Evolutionary conservation across 768 basidiomycete genomes (phyloP).

Genomic region (Macrolepiota albuminosa): DNA sequence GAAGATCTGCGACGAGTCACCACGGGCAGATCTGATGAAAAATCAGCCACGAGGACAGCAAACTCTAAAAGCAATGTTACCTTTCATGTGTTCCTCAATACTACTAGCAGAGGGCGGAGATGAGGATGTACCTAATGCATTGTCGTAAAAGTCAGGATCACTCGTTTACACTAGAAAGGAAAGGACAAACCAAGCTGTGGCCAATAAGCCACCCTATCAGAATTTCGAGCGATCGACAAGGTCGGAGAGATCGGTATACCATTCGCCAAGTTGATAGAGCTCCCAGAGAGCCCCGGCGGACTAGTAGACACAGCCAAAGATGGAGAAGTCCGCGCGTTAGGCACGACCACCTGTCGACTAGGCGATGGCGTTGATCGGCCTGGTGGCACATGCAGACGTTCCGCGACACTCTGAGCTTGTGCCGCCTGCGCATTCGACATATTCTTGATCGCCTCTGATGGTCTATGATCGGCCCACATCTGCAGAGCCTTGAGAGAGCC

Average conservation of each 20-base stretch:
- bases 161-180: background rate
- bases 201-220: conserved; percentile 4
- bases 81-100: conserved; percentile 13
- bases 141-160: background rate
- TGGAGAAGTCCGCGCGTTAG: conserved; percentile 4
- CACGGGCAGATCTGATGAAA: conserved; percentile 13
- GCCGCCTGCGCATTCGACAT: conserved; percentile 35
- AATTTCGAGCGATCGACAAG: background rate
- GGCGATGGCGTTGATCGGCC: conserved; percentile 28
- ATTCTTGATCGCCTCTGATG: conserved; percentile 38
- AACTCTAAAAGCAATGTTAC: background rate
- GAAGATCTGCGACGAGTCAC: conserved; percentile 12
- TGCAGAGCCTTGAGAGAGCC: conserved; percentile 93
- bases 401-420: conserved; percentile 40
- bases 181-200: conserved; percentile 1
- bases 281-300: background rate
- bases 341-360: conserved; percentile 11
- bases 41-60: background rate
- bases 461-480: conserved; percentile 85
- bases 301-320: background rate
- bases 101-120: conserved; percentile 5
- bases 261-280: background rate
- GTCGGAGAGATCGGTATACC: background rate
- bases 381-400: conserved; percentile 40
- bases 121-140: background rate